Base-by-base conservation (phyloP, 1,284 basidiomycete species). In the Pseudomicrostroma phylloplanum region DNA sequence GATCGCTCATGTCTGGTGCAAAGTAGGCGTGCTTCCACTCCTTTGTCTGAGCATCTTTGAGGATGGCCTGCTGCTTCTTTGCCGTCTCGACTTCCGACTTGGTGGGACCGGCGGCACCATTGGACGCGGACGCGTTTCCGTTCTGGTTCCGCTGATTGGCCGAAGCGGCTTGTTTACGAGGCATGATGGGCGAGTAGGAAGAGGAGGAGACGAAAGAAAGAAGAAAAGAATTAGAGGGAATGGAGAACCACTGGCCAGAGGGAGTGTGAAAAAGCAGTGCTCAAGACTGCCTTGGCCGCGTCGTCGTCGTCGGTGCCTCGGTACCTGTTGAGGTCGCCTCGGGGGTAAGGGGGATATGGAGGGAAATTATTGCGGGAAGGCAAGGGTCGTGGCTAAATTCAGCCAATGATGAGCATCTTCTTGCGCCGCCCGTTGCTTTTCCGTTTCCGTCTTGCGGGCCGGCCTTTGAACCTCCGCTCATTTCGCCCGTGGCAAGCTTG, bases 1-100 rank as follows among this genome's bases (percentile, higher is more conserved):
- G 57, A 40, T 58, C 57, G 41, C 53, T 58, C 57, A 58, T 43
- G 57, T 58, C 57, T 40, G 53, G 46, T 40, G 43, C 48, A 36
- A 48, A 48, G 39, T 58, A 58, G 41, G 57, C 39, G 39, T 58
- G 57, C 57, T 58, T 58, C 51, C 51, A 54, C 13, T 21, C 3
- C 51, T 54, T 54, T 26, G 15, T 21, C 51, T 54, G 51, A 11
- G 51, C 51, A 6, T 54, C 51, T 15, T 54, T 54, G 51, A 54
- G 19, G 51, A 54, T 25, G 17, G 13, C 13, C 21, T 54, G 51
- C 51, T 54, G 51, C 51, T 54, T 25, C 51, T 54, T 54, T 19
- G 51, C 51, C 4, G 21, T 25, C 21, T 48, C 17, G 43, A 48
- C 43, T 3, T 48, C 43, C 12, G 15, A 17, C 15, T 17, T 21